A percentile compares a stretch with the other conserved stretches of the same genome.
phyloP scores from a whole-genome alignment of 805 yeast species.

The Ogataea glucozyma region DNA sequence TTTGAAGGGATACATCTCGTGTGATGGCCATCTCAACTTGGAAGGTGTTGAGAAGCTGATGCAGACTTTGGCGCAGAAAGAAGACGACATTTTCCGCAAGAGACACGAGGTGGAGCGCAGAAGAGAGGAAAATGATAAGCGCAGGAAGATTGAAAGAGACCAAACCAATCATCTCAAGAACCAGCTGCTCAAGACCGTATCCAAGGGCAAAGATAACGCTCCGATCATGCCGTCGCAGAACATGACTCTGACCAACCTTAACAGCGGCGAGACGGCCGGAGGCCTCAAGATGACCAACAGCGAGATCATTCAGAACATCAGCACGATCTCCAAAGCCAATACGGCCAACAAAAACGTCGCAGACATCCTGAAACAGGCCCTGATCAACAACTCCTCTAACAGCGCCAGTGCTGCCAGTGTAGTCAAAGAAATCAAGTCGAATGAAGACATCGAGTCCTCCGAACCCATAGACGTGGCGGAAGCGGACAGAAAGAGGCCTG shows the following conservation, averaged over 20 bases:
- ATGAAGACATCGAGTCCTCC: slow-evolving; percentile 22
- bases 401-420: slow-evolving; percentile 33
- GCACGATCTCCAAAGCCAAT: slow-evolving; percentile 65
- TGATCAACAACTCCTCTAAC: slow-evolving; percentile 18
- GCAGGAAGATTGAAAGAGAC: slow-evolving; percentile 51
- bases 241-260: slow-evolving; percentile 70
- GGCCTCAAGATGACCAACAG: slow-evolving; percentile 63
- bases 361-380: slow-evolving; percentile 51
- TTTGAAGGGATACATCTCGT: slow-evolving; percentile 76
- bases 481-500: slow-evolving; percentile 22
- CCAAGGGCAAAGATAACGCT: slow-evolving; percentile 75
- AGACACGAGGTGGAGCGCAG: slow-evolving; percentile 70
- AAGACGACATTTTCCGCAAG: slow-evolving; percentile 71
- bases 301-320: slow-evolving; percentile 67
- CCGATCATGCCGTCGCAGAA: slow-evolving; percentile 68
- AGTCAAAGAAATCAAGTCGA: slow-evolving; percentile 27
- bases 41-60: slow-evolving; percentile 74
- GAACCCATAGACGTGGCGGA: slow-evolving; percentile 34
- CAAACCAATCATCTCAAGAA: slow-evolving; percentile 47
- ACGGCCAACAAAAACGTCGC: slow-evolving; percentile 72
- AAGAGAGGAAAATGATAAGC: slow-evolving; percentile 61
- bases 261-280: slow-evolving; percentile 69
- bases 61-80: slow-evolving; percentile 65
- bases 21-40: slow-evolving; percentile 82
- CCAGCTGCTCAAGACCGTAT: slow-evolving; percentile 50